Evolutionary conservation across 257 asterid species (phyloP).

Genomic region (Datura wrightii): DNA sequence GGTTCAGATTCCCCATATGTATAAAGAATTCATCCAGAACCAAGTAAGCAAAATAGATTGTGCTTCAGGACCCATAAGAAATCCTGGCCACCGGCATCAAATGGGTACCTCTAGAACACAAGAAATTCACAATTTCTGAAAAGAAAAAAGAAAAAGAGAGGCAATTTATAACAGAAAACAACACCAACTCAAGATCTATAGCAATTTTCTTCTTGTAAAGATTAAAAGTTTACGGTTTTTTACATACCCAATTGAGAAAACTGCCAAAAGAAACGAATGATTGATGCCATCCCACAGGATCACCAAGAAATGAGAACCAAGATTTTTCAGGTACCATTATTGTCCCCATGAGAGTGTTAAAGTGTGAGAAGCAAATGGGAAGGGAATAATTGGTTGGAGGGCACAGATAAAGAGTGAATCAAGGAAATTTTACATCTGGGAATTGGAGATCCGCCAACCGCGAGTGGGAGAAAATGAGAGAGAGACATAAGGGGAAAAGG

Average conservation of each 20-base stretch:
- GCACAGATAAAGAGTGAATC: conserved; percentile 20
- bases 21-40: too few relatives aligned
- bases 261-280: conserved; percentile 1
- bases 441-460: conserved; percentile 24
- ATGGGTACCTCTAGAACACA: not conserved
- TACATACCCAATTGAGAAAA: conserved; percentile 14
- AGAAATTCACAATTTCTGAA: not conserved
- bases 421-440: not conserved
- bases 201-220: not conserved
- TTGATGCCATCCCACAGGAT: conserved; percentile 25
- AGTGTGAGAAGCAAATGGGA: not conserved
- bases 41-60: too few relatives aligned
- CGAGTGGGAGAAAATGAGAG: not conserved
- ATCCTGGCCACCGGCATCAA: not conserved
- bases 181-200: not conserved
- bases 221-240: not conserved
- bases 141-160: not conserved
- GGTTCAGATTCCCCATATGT: too few relatives aligned
- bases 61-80: not conserved
- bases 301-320: conserved; percentile 1
- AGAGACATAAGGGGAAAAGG: not conserved
- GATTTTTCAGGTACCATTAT: not conserved
- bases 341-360: not conserved
- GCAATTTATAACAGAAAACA: not conserved
- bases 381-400: not conserved